Conservation (phyloP, 2,329 filamentous ascomycete species). For the Xylariaceae sp. region DNA sequence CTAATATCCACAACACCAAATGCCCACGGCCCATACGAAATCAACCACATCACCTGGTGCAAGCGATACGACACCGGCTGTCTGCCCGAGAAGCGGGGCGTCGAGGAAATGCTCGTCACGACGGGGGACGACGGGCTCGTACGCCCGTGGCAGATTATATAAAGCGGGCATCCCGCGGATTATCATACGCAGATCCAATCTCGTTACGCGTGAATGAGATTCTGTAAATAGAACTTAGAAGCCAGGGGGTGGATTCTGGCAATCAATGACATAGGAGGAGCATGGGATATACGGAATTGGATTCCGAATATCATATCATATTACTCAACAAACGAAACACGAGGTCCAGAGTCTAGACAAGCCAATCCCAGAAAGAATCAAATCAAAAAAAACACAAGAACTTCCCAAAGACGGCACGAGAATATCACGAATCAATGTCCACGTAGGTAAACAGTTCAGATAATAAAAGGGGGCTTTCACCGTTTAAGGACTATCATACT, state of each 20-base stretch:
- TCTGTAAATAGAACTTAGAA: not conserved
- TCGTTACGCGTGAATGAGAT: not conserved
- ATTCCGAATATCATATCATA: too few species aligned
- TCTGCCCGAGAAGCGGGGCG: slow-evolving; percentile 43
- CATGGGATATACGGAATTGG: too few species aligned
- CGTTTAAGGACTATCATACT: not conserved
- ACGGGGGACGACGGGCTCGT: slow-evolving; percentile 91
- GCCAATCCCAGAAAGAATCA: not conserved
- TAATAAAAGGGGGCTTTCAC: not conserved
- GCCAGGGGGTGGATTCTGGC: not conserved
- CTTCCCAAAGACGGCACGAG: not conserved
- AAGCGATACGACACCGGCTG: slow-evolving; percentile 64
- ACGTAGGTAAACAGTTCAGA: slow-evolving; percentile 15
- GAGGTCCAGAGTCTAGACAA: too few species aligned
- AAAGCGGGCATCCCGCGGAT: not conserved
- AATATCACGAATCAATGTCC: not conserved
- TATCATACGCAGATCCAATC: not conserved
- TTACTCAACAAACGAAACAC: too few species aligned
- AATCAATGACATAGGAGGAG: slow-evolving; percentile 2
- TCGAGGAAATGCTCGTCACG: slow-evolving; percentile 81
- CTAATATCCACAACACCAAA: slow-evolving; percentile 64
- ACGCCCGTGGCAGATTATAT: slow-evolving; percentile 68
- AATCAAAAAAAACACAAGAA: not conserved
- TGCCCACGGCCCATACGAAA: slow-evolving; percentile 86
- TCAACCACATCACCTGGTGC: slow-evolving; percentile 91